Evolutionary conservation across 192 early-diverging fungal species (phyloP), one percentile per base, ranked within the genome.

Genomic region (Nowakowskiella sp.): DNA sequence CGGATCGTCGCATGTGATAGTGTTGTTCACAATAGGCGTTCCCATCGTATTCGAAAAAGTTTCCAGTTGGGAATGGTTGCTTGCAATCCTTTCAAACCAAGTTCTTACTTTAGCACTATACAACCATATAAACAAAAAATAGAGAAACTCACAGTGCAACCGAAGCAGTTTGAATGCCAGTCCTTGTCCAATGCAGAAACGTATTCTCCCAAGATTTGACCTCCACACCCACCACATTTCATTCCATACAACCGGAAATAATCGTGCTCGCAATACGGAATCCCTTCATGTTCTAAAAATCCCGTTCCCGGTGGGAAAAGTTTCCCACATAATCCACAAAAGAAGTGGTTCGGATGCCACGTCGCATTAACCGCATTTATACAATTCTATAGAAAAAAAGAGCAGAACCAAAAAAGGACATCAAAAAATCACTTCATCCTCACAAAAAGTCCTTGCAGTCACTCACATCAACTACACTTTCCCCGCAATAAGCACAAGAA

Each of bases 301-400:
- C 50, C 50, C 6, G 50, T 19, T 25, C 50, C 50, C 27, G 50
- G 50, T 25, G 50, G 30, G 50, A 51, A 51, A 22, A 23, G 53
- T 29, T 21, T 57, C 3, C 65, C 68, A 48, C 68, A 70, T 34
- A 68, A 66, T 10, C 47, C 58, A 39, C 68, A 70, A 50, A 70
- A 70, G 55, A 70, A 70, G 31, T 70, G 68, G 7, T 70, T 52
- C n/a, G 60, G 60, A 29, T 70, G 66, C 66, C 66, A 68, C 3
- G 42, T 36, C 25, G 42, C 26, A 9, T 57, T 59, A 10, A 68
- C 44, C 5, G 66, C 66, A 23, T 44, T 61, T 25, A 68, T 57
- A 42, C 66, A 68, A 16, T 51, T 47, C 66, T 65, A 16, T 10
- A 7, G 56, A 47, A 25, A n/a, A 9, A 13, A 62, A 32, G 25